A percentile compares a stretch with the other conserved stretches of the same genome.
Evolutionary conservation across 2,329 filamentous ascomycete genomes (phyloP).

Genomic region (Trichoderma sp.): DNA sequence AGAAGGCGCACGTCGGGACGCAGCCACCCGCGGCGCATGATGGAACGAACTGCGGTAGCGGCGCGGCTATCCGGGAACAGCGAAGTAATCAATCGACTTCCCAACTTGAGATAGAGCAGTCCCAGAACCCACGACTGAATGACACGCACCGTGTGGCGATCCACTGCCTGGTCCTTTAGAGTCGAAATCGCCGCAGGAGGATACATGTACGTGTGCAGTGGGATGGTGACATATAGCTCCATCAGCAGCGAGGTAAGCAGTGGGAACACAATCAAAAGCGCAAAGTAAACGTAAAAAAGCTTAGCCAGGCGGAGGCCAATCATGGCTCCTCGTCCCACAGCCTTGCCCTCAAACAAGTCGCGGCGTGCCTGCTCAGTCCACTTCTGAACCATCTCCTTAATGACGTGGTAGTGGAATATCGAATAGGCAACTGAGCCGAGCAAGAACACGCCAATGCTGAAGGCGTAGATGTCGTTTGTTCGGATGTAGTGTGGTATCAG

Average conservation of each 20-base stretch:
- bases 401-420: constrained; percentile 49
- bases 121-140: constrained; percentile 94
- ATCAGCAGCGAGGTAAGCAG: constrained; percentile 75
- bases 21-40: constrained; percentile 72
- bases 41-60: constrained; percentile 69
- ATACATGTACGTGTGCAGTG: constrained; percentile 76
- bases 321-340: constrained; percentile 28
- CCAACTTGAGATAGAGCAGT: constrained; percentile 83
- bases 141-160: constrained; percentile 72
- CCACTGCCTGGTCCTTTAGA: constrained; percentile 28
- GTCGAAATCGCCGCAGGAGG: constrained; percentile 32
- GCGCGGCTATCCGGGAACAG: constrained; percentile 68
- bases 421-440: constrained; percentile 68
- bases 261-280: constrained; percentile 76
- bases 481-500: constrained; percentile 69
- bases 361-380: constrained; percentile 30
- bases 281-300: constrained; percentile 71
- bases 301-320: constrained; percentile 37
- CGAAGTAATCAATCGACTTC: constrained; percentile 64
- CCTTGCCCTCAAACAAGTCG: constrained; percentile 26
- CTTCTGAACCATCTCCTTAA: constrained; percentile 34
- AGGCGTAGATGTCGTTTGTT: constrained; percentile 95
- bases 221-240: constrained; percentile 86
- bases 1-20: constrained; percentile 76
- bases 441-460: constrained; percentile 84